These are phyloP conservation scores for Primulina tabacum DNA, from an alignment of 257 asterid species.

Conservation along the genomic window DNA sequence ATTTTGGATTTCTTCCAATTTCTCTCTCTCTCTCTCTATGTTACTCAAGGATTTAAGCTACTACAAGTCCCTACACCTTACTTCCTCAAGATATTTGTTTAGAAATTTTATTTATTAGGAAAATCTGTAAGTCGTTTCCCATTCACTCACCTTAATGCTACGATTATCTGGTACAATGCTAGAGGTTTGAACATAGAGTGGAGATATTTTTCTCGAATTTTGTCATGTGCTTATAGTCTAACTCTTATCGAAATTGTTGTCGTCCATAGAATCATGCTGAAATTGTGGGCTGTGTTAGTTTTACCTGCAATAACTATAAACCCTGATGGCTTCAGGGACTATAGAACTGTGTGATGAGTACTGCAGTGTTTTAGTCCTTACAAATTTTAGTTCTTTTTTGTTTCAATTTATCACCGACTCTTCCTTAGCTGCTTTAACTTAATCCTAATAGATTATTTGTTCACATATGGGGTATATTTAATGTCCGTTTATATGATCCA, in stretches of 20 bases:
- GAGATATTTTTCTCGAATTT: neutral
- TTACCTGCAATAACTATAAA: neutral
- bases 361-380: neutral
- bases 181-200: conserved; percentile 11
- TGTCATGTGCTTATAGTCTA: neutral
- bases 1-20: conserved; percentile 7
- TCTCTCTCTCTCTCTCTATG: too few relatives aligned
- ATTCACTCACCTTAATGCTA: neutral
- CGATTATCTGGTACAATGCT: neutral
- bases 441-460: neutral
- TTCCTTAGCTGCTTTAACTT: neutral
- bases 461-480: neutral
- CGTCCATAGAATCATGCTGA: conserved; percentile 1
- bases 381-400: neutral
- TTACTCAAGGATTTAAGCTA: conserved; percentile 13
- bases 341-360: neutral
- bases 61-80: conserved; percentile 11
- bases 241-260: conserved; percentile 3
- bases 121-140: neutral
- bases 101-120: neutral
- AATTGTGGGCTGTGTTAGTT: conserved; percentile 2
- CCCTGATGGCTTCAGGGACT: conserved; percentile 5
- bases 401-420: neutral
- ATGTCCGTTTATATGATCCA: neutral
- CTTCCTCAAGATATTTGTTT: neutral